A percentile compares a stretch with the other conserved stretches of the same genome.
Evolutionary conservation across 768 basidiomycete genomes (phyloP).

Genomic region (Butyriboletus loyo): DNA sequence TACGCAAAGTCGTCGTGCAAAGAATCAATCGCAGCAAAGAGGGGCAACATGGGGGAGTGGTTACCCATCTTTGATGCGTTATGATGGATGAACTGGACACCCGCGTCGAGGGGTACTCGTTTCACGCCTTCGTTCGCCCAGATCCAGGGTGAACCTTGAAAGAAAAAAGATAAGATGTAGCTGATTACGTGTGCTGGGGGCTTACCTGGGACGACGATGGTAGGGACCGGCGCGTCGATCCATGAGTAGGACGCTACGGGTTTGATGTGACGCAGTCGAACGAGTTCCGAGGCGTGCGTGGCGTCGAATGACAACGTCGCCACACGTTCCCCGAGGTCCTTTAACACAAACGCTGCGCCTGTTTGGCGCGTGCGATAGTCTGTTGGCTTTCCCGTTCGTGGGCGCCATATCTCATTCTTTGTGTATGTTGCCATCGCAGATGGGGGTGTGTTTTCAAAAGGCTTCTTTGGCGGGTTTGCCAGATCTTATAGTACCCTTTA

Average conservation of each 20-base stretch:
- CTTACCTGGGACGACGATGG: conserved; percentile 52
- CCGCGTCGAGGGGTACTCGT: conserved; percentile 52
- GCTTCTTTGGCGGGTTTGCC: not conserved
- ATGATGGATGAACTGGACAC: conserved; percentile 51
- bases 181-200: not conserved
- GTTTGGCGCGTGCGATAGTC: not conserved
- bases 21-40: conserved; percentile 58
- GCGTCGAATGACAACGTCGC: conserved; percentile 15
- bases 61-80: conserved; percentile 46
- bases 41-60: conserved; percentile 46
- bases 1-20: conserved; percentile 27
- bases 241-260: conserved; percentile 55
- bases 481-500: conserved; percentile 7
- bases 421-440: conserved; percentile 19
- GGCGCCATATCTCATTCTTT: conserved; percentile 3
- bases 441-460: not conserved
- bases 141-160: conserved; percentile 60
- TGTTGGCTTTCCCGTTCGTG: conserved; percentile 14
- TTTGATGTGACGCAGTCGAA: conserved; percentile 38
- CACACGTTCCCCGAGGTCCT: conserved; percentile 21
- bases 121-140: conserved; percentile 55
- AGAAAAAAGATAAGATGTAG: too few relatives aligned
- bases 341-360: conserved; percentile 13
- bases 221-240: conserved; percentile 41
- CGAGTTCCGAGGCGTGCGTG: conserved; percentile 15